These are phyloP conservation scores for Arthromyces matolae DNA, from an alignment of 768 basidiomycete species.

Conservation along the genomic window DNA sequence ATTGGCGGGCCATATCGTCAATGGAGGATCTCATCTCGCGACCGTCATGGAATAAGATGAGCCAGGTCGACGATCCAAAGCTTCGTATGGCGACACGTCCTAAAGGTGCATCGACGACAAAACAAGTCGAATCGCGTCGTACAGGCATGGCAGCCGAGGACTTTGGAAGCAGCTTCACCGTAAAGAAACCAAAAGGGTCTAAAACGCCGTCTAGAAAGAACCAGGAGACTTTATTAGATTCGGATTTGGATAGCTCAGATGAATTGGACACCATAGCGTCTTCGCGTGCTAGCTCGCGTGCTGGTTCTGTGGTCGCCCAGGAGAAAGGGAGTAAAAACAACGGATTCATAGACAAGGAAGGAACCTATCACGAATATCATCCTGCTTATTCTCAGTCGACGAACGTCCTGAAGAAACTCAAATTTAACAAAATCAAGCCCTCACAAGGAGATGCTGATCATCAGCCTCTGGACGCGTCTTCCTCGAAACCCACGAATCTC, in stretches of 20 bases:
- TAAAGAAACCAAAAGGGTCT: slow-evolving; percentile 1
- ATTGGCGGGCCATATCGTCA: neutral
- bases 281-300: slow-evolving; percentile 11
- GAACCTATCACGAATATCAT: neutral
- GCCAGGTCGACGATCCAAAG: slow-evolving; percentile 5
- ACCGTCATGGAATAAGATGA: slow-evolving; percentile 6
- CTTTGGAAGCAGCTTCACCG: slow-evolving; percentile 17
- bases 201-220: neutral
- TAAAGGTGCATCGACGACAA: neutral
- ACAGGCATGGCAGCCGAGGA: slow-evolving; percentile 14
- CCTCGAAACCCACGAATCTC: slow-evolving; percentile 1
- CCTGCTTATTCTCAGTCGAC: neutral
- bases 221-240: neutral
- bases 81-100: slow-evolving; percentile 14
- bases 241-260: slow-evolving; percentile 5
- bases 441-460: neutral
- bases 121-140: slow-evolving; percentile 2
- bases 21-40: slow-evolving; percentile 14
- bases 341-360: slow-evolving; percentile 1
- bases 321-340: slow-evolving; percentile 15
- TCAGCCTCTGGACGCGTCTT: neutral
- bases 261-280: slow-evolving; percentile 22
- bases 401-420: slow-evolving; percentile 19
- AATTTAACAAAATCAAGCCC: slow-evolving; percentile 34
- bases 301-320: slow-evolving; percentile 8